Percentiles rank a stretch among this genome's conserved stretches.
These are phyloP conservation scores for Suillus variegatus DNA, from an alignment of 768 basidiomycete genomes.

Conservation along the genomic window DNA sequence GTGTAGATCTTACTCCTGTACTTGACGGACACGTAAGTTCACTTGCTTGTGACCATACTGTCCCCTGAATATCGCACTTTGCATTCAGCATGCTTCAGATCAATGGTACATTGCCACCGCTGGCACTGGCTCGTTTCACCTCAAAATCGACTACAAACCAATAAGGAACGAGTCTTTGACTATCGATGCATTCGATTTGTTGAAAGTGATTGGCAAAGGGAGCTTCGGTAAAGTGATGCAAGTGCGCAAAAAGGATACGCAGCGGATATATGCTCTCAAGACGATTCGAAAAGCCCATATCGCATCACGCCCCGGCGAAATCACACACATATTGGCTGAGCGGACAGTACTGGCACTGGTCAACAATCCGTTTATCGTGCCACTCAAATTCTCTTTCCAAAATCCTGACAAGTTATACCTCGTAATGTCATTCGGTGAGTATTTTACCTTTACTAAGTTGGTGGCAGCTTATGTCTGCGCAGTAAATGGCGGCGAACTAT, in stretches of 20 bases:
- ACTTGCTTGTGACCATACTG: slow-evolving; percentile 4
- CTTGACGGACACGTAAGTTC: slow-evolving; percentile 72
- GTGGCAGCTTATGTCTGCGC: not conserved
- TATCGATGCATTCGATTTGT: slow-evolving; percentile 95
- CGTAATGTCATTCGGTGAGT: slow-evolving; percentile 91
- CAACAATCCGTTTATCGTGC: slow-evolving; percentile 98
- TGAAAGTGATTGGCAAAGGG: slow-evolving; percentile 98
- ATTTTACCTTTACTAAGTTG: not conserved
- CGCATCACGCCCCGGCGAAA: slow-evolving; percentile 93
- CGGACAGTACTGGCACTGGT: slow-evolving; percentile 95
- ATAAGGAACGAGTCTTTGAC: slow-evolving; percentile 80
- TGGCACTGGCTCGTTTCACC: slow-evolving; percentile 89
- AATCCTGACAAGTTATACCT: slow-evolving; percentile 96
- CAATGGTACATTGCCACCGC: slow-evolving; percentile 87
- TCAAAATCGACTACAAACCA: slow-evolving; percentile 94
- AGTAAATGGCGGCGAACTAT: slow-evolving; percentile 98
- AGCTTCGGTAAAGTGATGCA: slow-evolving; percentile 99
- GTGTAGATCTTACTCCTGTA: slow-evolving; percentile 84
- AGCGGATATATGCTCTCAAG: slow-evolving; percentile 96
- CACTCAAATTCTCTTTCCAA: slow-evolving; percentile 99
- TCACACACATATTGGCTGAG: slow-evolving; percentile 97
- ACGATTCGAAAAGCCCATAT: slow-evolving; percentile 99
- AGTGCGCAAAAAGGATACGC: slow-evolving; percentile 97
- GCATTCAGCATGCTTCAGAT: slow-evolving; percentile 73
- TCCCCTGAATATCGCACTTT: slow-evolving; percentile 13